Base-by-base conservation (phyloP, 2,329 filamentous ascomycete species). In the Stenocarpella maydis region DNA sequence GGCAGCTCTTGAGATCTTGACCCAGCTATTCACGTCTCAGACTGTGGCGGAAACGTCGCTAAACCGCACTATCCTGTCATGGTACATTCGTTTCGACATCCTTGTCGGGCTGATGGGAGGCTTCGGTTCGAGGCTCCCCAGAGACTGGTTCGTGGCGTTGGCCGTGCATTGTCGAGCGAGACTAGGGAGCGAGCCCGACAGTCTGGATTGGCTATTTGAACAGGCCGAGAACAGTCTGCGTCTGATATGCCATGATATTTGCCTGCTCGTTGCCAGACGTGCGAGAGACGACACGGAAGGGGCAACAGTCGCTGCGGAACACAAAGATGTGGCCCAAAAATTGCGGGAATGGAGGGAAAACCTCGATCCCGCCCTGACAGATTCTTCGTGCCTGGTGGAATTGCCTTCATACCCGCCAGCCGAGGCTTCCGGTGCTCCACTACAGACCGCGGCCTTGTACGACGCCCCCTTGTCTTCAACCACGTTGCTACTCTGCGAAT, bases 21-120 rank as follows among this genome's bases (percentile, higher is more conserved):
- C 87, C 1, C 88, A 91, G 52, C 82, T 98, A 0, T 95, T 94
- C 77, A 94, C 90, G 0, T 92, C 94, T 0, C 84, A 94, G 71
- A 91, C 89, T 0, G 89, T 93, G 52, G 89, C 91, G 82, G 84
- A 92, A 72, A 92, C 91, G 12, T 85, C 91, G 4, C 86, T 92
- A 17, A 88, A 91, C 37, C 88, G 92, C 37, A 90, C 92, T 75
- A 89, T 96, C 53, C 86, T 97, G 61, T 85, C 87, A n/a, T 98
- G 96, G 96, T 98, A 97, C 78, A 86, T 90, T 37, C 90, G 95
- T 43, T 97, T 97, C 76, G 96, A 98, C 78, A 86, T 95, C 12
- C 92, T 95, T 69, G 90, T 93, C 7, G 92, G 92, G 1, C 87
- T 98, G 71, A 90, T 97, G 85, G 92, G 92, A 28, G 92, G 92